These are phyloP conservation scores for Colletotrichum camelliae DNA, from an alignment of 2,329 filamentous ascomycete species.

Conservation along the genomic window DNA sequence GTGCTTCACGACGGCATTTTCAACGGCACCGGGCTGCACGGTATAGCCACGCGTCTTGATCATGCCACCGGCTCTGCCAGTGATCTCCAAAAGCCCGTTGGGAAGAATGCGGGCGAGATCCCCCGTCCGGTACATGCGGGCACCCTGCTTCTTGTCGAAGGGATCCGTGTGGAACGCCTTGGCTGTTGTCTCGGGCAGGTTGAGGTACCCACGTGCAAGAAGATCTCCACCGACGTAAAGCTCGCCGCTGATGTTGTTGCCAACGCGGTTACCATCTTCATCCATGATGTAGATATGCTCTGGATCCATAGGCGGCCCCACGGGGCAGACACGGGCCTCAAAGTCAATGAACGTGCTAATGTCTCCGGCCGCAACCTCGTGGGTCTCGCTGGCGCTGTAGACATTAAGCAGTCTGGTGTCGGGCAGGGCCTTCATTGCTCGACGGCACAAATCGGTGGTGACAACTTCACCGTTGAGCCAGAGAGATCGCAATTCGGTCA, in stretches of 20 bases:
- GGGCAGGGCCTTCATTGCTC: constrained; percentile 71
- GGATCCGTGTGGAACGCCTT: constrained; percentile 73
- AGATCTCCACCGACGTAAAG: constrained; percentile 77
- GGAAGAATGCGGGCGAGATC: constrained; percentile 72
- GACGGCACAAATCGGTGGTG: constrained; percentile 75
- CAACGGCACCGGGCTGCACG: constrained; percentile 78
- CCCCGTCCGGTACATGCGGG: constrained; percentile 77
- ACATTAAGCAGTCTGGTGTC: constrained; percentile 76
- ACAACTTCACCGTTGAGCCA: constrained; percentile 88
- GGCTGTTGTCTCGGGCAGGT: constrained; percentile 78
- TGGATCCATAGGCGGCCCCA: constrained; percentile 72
- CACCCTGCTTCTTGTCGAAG: constrained; percentile 63
- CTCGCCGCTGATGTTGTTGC: constrained; percentile 70
- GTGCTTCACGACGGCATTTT: constrained; percentile 73
- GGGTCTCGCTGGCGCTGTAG: constrained; percentile 84
- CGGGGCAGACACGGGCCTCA: constrained; percentile 72
- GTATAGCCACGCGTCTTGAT: constrained; percentile 83
- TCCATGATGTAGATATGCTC: constrained; percentile 76
- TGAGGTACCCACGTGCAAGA: constrained; percentile 78
- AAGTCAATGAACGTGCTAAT: constrained; percentile 70
- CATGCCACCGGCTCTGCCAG: constrained; percentile 78
- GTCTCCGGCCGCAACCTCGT: constrained; percentile 80
- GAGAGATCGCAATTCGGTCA: constrained; percentile 71
- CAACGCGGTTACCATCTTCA: constrained; percentile 69
- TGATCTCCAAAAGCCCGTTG: constrained; percentile 75